Conservation (phyloP, 2,329 filamentous ascomycete genomes). For the Alternaria panax region DNA sequence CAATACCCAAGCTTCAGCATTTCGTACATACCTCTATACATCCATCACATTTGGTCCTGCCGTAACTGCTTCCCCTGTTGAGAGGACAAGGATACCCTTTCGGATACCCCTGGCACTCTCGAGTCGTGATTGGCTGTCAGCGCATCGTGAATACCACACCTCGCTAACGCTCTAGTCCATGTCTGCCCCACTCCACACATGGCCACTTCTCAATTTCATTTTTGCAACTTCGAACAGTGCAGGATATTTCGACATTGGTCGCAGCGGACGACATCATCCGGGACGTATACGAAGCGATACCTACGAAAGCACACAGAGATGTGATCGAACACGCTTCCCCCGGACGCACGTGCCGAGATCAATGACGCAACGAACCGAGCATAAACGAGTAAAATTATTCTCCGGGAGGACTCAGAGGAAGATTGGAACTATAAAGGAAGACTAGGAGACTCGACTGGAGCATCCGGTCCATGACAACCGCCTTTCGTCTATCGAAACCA, state of each 20-base stretch:
- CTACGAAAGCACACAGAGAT: neutral
- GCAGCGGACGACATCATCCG: neutral
- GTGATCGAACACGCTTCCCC: neutral
- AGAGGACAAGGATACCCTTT: neutral
- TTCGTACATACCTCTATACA: constrained; percentile 5
- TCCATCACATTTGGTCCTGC: neutral
- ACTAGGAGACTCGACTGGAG: neutral
- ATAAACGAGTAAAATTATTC: neutral
- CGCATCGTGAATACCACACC: constrained; percentile 2
- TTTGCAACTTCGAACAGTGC: neutral
- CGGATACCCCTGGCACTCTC: neutral
- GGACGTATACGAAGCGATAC: neutral
- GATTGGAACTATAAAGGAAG: neutral
- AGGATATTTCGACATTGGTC: neutral
- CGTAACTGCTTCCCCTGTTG: neutral
- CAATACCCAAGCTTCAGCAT: constrained; percentile 27
- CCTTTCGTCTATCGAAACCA: neutral
- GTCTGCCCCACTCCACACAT: constrained; percentile 13
- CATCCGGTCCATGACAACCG: no score
- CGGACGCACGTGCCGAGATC: neutral
- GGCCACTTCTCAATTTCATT: constrained; percentile 12
- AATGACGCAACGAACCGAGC: neutral
- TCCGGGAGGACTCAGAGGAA: neutral
- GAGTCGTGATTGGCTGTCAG: constrained; percentile 2
- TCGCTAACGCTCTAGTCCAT: constrained; percentile 13